Base-by-base conservation (phyloP, 139 green algal species). In the Gonium pectorale region DNA sequence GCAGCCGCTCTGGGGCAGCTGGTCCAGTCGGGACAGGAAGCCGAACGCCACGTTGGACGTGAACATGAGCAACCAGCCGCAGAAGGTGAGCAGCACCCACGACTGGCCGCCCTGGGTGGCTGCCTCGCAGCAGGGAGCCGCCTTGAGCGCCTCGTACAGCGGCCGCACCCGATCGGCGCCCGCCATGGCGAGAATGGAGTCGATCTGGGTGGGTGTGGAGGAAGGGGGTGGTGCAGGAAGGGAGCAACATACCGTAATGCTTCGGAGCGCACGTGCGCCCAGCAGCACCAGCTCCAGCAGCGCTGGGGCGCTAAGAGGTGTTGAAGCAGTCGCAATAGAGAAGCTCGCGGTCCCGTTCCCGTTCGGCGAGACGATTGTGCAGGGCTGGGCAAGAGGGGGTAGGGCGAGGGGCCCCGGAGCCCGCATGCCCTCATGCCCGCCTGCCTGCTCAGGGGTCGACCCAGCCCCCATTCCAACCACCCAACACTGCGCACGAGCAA, bases 11-110 rank as follows among this genome's bases (percentile, higher is more conserved):
- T 71, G 59, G 27, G 56, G 56, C 59, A 82, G 38, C 40, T 44
- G 40, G 59, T 82, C 74, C 74, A 82, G 40, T 3, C 40, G 38
- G 27, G 26, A 17, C 38, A 82, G 74, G 56, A 62, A 60, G 59
- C 22, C 37, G 40, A 82, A 62, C 59, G 59, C 40, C 21, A 82
- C 21, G 27, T 8, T 40, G 38, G 8, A 49, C 0, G 59, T 29
- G 13, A 78, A 15, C 33, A 64, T 56, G 24, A 85, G 19, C 31
- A 85, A 49, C 79, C 79, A 85, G 66, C 79, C 79, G 49, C 63
- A 44, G 43, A 85, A 78, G 27, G 79, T 85, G 49, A 75, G 38
- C 1, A 68, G 31, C 27, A 41, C 37, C 79, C 79, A 85, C 1
- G 17, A 37, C 35, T 59, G 46, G 24, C 5, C 40, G 21, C 31